Evolutionary conservation across 306 rosid species (phyloP).

Genomic region (Vigna nakashimae): DNA sequence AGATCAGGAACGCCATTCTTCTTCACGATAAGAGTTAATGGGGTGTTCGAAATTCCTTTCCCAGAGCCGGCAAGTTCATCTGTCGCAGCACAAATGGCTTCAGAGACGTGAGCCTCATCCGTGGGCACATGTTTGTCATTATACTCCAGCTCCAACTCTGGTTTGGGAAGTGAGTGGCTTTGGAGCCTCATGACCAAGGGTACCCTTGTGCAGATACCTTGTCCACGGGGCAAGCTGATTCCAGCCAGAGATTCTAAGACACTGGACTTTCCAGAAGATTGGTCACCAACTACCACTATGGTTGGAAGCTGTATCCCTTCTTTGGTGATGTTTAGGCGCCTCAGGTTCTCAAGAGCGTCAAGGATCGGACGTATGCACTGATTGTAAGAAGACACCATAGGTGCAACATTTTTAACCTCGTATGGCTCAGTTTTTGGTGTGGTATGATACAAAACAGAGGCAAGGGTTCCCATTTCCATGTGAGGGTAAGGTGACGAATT

Average conservation of each 20-base stretch:
- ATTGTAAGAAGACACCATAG: conserved; percentile 48
- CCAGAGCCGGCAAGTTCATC: conserved; percentile 53
- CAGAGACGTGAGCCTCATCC: not conserved
- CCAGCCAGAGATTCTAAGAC: conserved; percentile 62
- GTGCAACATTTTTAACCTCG: conserved; percentile 29
- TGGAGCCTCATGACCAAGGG: conserved; percentile 27
- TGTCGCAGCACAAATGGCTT: conserved; percentile 34
- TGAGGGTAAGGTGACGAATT: too few relatives aligned
- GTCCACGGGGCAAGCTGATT: conserved; percentile 65
- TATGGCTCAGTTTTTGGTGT: not conserved
- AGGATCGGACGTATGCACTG: conserved; percentile 54
- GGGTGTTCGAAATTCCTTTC: conserved; percentile 51
- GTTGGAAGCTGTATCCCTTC: conserved; percentile 66
- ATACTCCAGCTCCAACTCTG: not conserved
- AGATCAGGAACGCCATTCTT: conserved; percentile 59
- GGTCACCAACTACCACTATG: conserved; percentile 67
- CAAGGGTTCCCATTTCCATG: not conserved
- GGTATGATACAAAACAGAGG: not conserved
- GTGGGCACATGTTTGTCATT: not conserved
- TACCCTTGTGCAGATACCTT: conserved; percentile 72
- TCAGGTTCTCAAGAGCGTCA: conserved; percentile 54
- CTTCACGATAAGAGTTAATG: conserved; percentile 49
- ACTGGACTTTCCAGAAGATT: conserved; percentile 58
- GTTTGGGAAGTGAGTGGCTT: not conserved
- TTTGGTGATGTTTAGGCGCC: conserved; percentile 52